Evolutionary conservation across 164 flowering plant genomes (phyloP), one percentile per base, ranked within the genome.

Genomic region (Houttuynia cordata): DNA sequence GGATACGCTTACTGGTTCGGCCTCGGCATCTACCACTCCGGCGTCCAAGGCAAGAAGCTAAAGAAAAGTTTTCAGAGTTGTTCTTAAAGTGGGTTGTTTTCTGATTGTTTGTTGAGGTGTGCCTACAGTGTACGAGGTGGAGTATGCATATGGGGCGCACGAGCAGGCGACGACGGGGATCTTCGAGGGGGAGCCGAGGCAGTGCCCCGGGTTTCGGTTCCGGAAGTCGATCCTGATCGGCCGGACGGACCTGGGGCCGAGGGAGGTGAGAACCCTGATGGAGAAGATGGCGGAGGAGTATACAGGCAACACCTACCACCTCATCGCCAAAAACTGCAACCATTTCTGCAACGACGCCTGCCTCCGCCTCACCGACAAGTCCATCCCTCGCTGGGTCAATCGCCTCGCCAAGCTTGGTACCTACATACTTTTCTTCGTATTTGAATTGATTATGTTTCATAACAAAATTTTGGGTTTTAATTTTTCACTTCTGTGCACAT

Each of bases 1-100:
- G 90, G 86, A 56, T 89, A 89, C 58, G 85, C 94, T 8, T 87
- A 87, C 67, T 89, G 97, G 91, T 60, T 89, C 41, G 97, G 97
- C 60, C 87, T 87, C 25, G 95, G 97, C 5, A 86, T 79, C 64
- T 90, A 83, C 71, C 97, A 90, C 67, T 90, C 95, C 45, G 92
- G 95, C 23, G 91, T 90, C 47, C 84, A 90, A 83, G 91, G 94
- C 70, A n/a, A n/a, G n/a, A n/a, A 59, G 59, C 10, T 20, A 0
- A 30, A 6, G 37, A 30, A n/a, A n/a, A n/a, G n/a, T n/a, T 30
- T 30, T 30, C 37, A 6, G 37, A 30, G 23, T 24, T 54, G 24
- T 10, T n/a, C 1, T 24, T 8, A 14, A 23, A 24, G 7, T 54
- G 24, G 9, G 57, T 24, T 54, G 7, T 24, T 54, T 1, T 24